Percentiles rank a stretch among this genome's conserved stretches.
phyloP scores from a whole-genome alignment of 169 alveolate species.

The Cyclospora cayetanensis region DNA sequence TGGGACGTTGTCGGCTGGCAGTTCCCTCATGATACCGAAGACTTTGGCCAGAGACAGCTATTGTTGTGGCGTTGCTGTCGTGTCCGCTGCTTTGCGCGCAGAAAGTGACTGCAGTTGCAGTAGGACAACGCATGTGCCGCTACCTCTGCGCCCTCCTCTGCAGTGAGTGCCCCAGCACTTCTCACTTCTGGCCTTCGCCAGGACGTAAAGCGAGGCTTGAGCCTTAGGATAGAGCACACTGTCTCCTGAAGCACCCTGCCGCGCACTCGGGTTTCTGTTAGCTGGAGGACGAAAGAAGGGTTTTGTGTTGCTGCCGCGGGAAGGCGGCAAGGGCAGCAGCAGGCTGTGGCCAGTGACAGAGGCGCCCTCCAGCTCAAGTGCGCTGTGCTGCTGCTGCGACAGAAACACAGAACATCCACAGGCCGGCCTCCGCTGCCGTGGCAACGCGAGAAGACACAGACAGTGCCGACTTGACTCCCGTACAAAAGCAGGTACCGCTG shows the following conservation, averaged over 20 bases:
- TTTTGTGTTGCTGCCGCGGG: neutral
- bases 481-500: slow-evolving; percentile 1
- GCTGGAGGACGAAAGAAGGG: neutral
- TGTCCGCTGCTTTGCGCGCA: neutral
- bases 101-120: slow-evolving; percentile 4
- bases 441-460: neutral
- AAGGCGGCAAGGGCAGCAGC: slow-evolving; percentile 8
- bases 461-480: neutral
- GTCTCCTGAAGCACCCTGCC: too few species aligned
- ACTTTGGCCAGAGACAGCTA: too few species aligned
- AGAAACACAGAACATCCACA: neutral
- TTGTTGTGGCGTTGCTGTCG: neutral
- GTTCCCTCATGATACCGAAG: too few species aligned
- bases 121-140: slow-evolving; percentile 17
- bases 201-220: too few species aligned
- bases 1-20: too few species aligned
- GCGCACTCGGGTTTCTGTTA: too few species aligned
- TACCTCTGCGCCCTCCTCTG: slow-evolving; percentile 6
- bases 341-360: neutral
- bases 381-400: neutral
- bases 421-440: neutral
- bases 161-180: too few species aligned
- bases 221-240: neutral
- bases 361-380: too few species aligned
- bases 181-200: too few species aligned